Conservation (phyloP, 768 basidiomycete genomes). For the Galerina sulciceps region DNA sequence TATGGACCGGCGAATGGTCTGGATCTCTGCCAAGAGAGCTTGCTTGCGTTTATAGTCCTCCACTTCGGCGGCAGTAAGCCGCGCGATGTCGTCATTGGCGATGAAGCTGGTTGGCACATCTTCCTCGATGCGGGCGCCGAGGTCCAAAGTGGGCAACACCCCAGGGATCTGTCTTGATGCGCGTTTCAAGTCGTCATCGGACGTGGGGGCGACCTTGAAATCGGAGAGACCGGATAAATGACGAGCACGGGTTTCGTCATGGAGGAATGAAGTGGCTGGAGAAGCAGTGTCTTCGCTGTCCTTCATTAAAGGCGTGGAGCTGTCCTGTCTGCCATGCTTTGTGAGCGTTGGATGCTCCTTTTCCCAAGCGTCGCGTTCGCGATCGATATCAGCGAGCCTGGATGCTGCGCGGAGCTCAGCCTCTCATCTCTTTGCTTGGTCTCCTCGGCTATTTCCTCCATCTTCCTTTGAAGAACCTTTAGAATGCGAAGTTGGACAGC, state of each 20-base stretch:
- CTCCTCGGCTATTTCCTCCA: conserved; percentile 80
- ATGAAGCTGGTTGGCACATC: conserved; percentile 79
- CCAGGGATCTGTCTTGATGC: conserved; percentile 52
- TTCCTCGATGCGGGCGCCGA: conserved; percentile 74
- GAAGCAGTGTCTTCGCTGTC: conserved; percentile 54
- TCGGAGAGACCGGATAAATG: conserved; percentile 74
- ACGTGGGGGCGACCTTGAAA: conserved; percentile 64
- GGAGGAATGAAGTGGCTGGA: conserved; percentile 33
- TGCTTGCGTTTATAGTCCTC: conserved; percentile 72
- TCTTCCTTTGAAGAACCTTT: conserved; percentile 75
- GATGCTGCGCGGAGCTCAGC: conserved; percentile 77
- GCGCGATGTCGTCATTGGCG: conserved; percentile 36
- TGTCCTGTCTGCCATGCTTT: conserved; percentile 66
- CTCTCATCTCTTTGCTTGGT: conserved; percentile 73
- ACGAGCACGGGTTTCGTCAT: conserved; percentile 60
- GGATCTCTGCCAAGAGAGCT: conserved; percentile 75
- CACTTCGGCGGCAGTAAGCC: conserved; percentile 30
- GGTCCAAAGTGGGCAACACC: conserved; percentile 68
- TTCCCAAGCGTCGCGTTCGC: conserved; percentile 87
- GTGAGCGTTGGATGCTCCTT: conserved; percentile 72
- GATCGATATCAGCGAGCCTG: conserved; percentile 62
- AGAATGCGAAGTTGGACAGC: conserved; percentile 91
- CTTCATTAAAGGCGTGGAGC: conserved; percentile 69
- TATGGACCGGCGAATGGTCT: conserved; percentile 79
- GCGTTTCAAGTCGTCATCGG: conserved; percentile 64